Percentiles rank a stretch among this genome's conserved stretches.
These are phyloP conservation scores for Fusarium sacchari DNA, from an alignment of 2,329 filamentous ascomycete species.

Conservation along the genomic window DNA sequence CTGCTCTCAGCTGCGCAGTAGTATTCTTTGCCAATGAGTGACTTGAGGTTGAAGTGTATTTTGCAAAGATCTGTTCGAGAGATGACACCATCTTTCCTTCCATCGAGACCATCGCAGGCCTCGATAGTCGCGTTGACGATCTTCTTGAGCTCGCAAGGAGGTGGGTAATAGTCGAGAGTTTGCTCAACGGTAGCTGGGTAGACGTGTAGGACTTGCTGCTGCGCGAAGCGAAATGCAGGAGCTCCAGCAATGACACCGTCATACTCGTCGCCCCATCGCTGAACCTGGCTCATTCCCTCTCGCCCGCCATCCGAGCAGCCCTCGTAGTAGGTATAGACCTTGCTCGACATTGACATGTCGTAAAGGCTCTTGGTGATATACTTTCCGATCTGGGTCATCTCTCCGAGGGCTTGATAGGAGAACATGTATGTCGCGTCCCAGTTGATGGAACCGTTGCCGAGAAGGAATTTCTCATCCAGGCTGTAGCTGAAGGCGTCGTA, in stretches of 20 bases:
- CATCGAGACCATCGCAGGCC: constrained; percentile 8
- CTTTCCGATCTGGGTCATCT: constrained; percentile 59
- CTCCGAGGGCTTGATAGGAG: constrained; percentile 60
- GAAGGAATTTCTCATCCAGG: constrained; percentile 52
- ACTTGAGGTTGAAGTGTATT: constrained; percentile 2
- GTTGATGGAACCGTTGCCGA: constrained; percentile 62
- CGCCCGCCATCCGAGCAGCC: constrained; percentile 60
- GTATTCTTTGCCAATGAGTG: neutral
- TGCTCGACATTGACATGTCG: neutral
- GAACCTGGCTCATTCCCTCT: constrained; percentile 51
- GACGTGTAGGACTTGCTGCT: neutral
- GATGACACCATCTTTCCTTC: neutral
- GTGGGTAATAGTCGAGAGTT: neutral
- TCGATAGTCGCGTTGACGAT: constrained; percentile 21
- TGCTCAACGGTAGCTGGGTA: neutral
- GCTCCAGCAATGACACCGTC: constrained; percentile 31
- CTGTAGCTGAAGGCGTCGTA: constrained; percentile 55
- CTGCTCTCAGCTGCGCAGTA: constrained; percentile 4
- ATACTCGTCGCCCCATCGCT: constrained; percentile 31
- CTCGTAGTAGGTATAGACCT: constrained; percentile 62
- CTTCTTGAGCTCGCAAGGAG: constrained; percentile 1
- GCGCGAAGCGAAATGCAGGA: constrained; percentile 36
- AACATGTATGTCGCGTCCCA: constrained; percentile 62
- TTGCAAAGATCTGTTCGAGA: constrained; percentile 11
- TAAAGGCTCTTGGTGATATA: neutral